phyloP scores from a whole-genome alignment of 805 yeast species.

The Kluyveromyces starmeri region DNA sequence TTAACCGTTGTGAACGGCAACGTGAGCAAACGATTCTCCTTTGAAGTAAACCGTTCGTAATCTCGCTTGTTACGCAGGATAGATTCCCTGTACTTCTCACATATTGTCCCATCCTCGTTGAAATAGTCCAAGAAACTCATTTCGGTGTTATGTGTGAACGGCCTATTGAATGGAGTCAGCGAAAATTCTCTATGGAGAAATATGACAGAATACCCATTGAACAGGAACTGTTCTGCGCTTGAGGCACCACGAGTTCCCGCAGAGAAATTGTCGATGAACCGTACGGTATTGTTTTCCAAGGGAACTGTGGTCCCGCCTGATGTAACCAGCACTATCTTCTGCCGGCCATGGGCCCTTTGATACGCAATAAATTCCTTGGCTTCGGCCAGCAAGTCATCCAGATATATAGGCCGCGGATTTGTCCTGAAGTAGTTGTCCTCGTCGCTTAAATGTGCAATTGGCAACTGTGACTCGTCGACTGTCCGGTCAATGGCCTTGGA shows the following conservation, averaged over 20 bases:
- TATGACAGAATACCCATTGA: conserved; percentile 82
- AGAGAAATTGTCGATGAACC: conserved; percentile 93
- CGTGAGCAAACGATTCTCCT: conserved; percentile 34
- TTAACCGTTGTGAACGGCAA: conserved; percentile 93
- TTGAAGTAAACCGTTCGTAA: conserved; percentile 22
- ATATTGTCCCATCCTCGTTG: conserved; percentile 50
- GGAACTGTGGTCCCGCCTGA: conserved; percentile 99
- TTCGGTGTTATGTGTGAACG: conserved; percentile 67
- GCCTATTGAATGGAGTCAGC: conserved; percentile 85
- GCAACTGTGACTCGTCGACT: conserved; percentile 52
- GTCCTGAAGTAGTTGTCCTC: conserved; percentile 69
- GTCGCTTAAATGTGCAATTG: conserved; percentile 60
- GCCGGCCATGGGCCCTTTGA: conserved; percentile 37
- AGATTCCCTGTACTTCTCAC: conserved; percentile 47
- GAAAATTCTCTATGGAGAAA: conserved; percentile 91
- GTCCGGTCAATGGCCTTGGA: conserved; percentile 71
- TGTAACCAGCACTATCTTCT: conserved; percentile 72
- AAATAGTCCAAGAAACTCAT: conserved; percentile 81
- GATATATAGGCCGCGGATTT: conserved; percentile 66
- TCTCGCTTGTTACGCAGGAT: conserved; percentile 51
- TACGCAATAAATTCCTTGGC: conserved; percentile 51
- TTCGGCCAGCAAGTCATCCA: conserved; percentile 49
- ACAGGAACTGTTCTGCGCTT: conserved; percentile 84
- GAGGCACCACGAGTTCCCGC: conserved; percentile 99
- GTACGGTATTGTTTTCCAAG: conserved; percentile 88